Evolutionary conservation across 1,284 basidiomycete genomes (phyloP), one percentile per base, ranked within the genome.

Genomic region (Marasmius oreades): DNA sequence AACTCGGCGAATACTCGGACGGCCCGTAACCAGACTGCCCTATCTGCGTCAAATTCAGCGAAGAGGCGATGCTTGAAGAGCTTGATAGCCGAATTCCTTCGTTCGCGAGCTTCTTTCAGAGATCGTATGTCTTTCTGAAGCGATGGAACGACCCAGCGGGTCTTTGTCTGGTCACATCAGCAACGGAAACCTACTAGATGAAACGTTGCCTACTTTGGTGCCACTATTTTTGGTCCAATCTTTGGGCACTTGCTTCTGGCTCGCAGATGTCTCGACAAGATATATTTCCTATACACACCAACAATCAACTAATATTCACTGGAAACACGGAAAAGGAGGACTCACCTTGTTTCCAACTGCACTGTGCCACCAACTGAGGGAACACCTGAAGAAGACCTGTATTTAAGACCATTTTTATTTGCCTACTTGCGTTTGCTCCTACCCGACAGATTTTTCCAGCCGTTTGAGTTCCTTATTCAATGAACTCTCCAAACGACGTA

Each of bases 41-140:
- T 84, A 64, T 97, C 93, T 6, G 82, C 77, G 67, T 95, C 93
- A 67, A 98, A 98, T 72, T 95, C 92, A 11, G 76, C 81, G 64
- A 85, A 92, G 1, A 97, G 74, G n/a, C 86, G 81, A 59, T 78
- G 79, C 69, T 88, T 92, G 76, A 96, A 98, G 18, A 83, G 79
- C 68, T 89, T 92, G 72, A 93, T 85, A 5, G 86, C 86, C 1
- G 82, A 80, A 55, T 80, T 89, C 44, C 89, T 86, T 53, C 86
- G 93, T 73, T 98, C 95, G 31, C 92, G 84, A 3, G 92, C 93
- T 73, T 98, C 95, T 70, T 98, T 97, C 45, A 96, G 78, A 55
- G 83, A 75, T 34, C 92, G 85, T 54, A 98, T 84, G 23, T 84
- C 82, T 2, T 80, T 67, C 55, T 85, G 81, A 1, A 94, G 80